These are phyloP conservation scores for Phytophthora pluvialis DNA, from an alignment of 352 stramenopile genomes.

Conservation along the genomic window DNA sequence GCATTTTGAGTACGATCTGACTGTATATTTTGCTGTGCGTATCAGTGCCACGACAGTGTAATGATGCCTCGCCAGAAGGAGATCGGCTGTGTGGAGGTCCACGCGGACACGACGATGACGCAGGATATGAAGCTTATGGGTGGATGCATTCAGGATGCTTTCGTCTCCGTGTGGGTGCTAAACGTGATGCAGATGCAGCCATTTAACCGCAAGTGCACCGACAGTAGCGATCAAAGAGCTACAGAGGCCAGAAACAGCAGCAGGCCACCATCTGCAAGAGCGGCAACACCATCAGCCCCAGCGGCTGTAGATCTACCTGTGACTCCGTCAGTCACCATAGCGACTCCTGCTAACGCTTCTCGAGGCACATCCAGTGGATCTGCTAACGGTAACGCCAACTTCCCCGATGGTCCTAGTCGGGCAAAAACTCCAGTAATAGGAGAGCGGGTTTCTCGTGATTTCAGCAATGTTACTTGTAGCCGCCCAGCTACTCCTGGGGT, in stretches of 20 bases:
- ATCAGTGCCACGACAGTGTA: conserved; percentile 80
- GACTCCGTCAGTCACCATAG: not conserved
- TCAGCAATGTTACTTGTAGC: conserved; percentile 25
- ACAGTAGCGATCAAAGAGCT: conserved; percentile 17
- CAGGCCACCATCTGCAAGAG: conserved; percentile 29
- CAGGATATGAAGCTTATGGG: conserved; percentile 88
- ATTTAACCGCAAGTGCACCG: conserved; percentile 49
- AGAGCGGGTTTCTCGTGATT: conserved; percentile 20
- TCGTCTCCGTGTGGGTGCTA: conserved; percentile 82
- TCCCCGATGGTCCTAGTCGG: conserved; percentile 2
- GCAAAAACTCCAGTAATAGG: conserved; percentile 2
- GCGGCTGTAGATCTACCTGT: not conserved
- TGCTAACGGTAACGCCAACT: not conserved
- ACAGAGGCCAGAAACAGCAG: conserved; percentile 15
- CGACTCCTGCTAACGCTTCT: conserved; percentile 2
- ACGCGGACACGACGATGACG: conserved; percentile 78
- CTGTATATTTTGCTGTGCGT: too few relatives aligned
- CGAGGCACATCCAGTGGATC: not conserved
- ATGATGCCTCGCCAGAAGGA: conserved; percentile 66
- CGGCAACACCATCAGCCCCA: conserved; percentile 3
- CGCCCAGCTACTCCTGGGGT: conserved; percentile 39
- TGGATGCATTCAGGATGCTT: conserved; percentile 80
- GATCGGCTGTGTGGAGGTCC: conserved; percentile 52
- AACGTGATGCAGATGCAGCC: conserved; percentile 76
- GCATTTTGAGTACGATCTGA: too few relatives aligned